Conservation (phyloP, 805 yeast species). For the Pichia manshurica region DNA sequence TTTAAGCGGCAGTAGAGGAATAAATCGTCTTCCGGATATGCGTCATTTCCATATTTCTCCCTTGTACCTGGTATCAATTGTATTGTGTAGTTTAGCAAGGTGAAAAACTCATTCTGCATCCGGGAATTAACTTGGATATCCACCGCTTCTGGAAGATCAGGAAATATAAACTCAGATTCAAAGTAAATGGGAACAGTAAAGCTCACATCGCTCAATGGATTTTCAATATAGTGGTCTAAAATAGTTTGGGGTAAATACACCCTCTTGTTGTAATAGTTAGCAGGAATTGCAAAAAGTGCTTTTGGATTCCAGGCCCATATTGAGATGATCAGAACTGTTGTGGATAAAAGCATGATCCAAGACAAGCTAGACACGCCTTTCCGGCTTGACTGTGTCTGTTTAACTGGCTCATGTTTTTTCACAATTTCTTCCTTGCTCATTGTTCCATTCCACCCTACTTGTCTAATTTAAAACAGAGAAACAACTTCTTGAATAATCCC, state of each 20-base stretch:
- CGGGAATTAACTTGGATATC: conserved; percentile 42
- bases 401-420: no score
- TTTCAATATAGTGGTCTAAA: conserved; percentile 21
- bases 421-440: no score
- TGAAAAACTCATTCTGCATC: conserved; percentile 25
- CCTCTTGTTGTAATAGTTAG: not conserved
- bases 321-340: not conserved
- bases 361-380: not conserved
- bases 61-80: conserved; percentile 19
- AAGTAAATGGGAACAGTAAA: conserved; percentile 40
- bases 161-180: conserved; percentile 44
- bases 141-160: conserved; percentile 59
- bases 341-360: not conserved
- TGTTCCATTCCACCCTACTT: no score
- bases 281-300: not conserved
- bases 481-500: no score
- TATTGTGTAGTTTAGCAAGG: conserved; percentile 17
- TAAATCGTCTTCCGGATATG: conserved; percentile 14
- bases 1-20: conserved; percentile 18
- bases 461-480: no score
- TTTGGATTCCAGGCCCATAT: not conserved
- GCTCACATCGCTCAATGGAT: conserved; percentile 38
- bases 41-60: conserved; percentile 6
- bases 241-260: conserved; percentile 15
- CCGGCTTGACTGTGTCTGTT: no score